phyloP scores from a whole-genome alignment of 1,139 yeast species.

The Protomyces lactucae-debilis region DNA sequence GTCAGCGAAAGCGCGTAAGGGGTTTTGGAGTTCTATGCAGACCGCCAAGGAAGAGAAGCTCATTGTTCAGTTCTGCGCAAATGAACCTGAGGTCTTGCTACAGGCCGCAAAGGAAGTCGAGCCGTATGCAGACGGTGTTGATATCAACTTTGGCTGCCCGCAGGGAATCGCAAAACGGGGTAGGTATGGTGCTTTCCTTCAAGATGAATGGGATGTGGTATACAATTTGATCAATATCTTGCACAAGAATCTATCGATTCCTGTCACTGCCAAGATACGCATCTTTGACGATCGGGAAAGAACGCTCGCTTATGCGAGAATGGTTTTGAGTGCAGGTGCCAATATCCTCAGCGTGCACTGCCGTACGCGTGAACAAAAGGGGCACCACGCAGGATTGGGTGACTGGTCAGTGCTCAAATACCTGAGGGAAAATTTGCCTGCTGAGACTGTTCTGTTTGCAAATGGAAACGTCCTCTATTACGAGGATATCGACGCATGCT shows the following conservation, averaged over 20 bases:
- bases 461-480: conserved; percentile 90
- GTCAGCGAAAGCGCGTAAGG: conserved; percentile 69
- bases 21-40: conserved; percentile 70
- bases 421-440: conserved; percentile 72
- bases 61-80: conserved; percentile 92
- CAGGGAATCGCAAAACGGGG: conserved; percentile 96
- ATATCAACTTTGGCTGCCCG: conserved; percentile 92
- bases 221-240: conserved; percentile 63
- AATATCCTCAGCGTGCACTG: conserved; percentile 94
- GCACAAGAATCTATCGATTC: conserved; percentile 64
- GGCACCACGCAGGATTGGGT: conserved; percentile 91
- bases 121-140: conserved; percentile 90
- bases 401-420: conserved; percentile 79
- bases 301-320: conserved; percentile 77
- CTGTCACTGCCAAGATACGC: conserved; percentile 94
- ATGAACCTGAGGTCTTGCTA: conserved; percentile 80
- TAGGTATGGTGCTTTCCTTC: conserved; percentile 86
- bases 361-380: conserved; percentile 94
- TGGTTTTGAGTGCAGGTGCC: conserved; percentile 93
- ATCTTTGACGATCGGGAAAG: conserved; percentile 82
- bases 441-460: conserved; percentile 81
- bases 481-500: conserved; percentile 67
- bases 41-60: conserved; percentile 80
- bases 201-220: conserved; percentile 95
- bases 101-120: conserved; percentile 76